These are phyloP conservation scores for Avena insularis DNA, from an alignment of 176 grass and related monocot genomes.

Conservation along the genomic window DNA sequence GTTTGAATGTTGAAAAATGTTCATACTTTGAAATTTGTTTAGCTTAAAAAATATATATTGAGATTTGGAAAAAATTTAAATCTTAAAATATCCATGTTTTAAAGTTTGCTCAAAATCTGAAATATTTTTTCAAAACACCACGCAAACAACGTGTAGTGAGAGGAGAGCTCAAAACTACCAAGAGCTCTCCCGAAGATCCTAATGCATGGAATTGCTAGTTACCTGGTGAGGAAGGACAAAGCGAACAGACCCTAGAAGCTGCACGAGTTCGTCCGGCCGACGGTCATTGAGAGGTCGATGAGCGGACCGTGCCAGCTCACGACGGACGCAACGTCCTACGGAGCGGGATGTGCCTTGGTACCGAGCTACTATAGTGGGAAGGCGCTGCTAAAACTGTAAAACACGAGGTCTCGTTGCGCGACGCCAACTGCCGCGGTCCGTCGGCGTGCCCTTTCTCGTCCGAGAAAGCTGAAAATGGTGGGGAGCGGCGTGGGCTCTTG, in stretches of 20 bases:
- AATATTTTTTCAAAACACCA: too few relatives aligned
- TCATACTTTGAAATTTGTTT: too few relatives aligned
- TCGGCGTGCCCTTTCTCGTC: too few relatives aligned
- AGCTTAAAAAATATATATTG: too few relatives aligned
- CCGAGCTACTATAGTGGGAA: not conserved
- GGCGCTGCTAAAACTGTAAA: not conserved
- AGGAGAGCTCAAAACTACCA: too few relatives aligned
- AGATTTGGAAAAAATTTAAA: too few relatives aligned
- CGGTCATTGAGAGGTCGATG: slow-evolving; percentile 60
- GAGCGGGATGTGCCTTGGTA: not conserved
- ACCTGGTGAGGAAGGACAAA: slow-evolving; percentile 50
- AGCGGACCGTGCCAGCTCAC: slow-evolving; percentile 82
- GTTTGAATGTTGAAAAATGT: too few relatives aligned
- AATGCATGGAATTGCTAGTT: not conserved
- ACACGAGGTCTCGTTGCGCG: not conserved
- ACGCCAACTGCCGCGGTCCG: not conserved
- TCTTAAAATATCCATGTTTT: too few relatives aligned
- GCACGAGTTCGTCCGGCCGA: slow-evolving; percentile 57
- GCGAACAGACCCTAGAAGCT: slow-evolving; percentile 55
- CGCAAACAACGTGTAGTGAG: too few relatives aligned
- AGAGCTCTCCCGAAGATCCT: too few relatives aligned
- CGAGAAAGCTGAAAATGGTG: not conserved
- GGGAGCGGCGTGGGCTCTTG: not conserved
- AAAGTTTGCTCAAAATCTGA: too few relatives aligned
- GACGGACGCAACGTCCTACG: slow-evolving; percentile 20